Evolutionary conservation across 176 grass and related monocot genomes (phyloP).

Genomic region (Pontederia crassipes): DNA sequence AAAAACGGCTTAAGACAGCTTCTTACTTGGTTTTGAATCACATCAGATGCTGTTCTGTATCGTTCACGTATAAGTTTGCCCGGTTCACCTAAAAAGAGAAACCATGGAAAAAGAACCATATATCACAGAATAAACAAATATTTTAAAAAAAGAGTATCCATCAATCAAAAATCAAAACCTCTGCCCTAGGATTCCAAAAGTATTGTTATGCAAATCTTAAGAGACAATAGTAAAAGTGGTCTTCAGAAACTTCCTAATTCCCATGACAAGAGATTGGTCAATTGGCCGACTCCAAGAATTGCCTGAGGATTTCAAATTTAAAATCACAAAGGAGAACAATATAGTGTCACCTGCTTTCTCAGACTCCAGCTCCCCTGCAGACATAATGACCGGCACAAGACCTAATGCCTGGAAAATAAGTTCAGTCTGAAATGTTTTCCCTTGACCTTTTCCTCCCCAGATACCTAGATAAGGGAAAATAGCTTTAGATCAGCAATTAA

Average conservation of each 20-base stretch:
- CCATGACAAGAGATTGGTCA: no score
- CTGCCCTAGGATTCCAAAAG: no score
- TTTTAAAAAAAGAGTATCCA: neutral
- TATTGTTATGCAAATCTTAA: no score
- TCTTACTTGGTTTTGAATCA: slow-evolving; percentile 93
- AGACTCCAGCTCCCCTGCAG: slow-evolving; percentile 89
- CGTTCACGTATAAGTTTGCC: slow-evolving; percentile 78
- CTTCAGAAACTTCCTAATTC: no score
- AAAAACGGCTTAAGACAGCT: slow-evolving; percentile 2
- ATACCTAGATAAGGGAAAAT: slow-evolving; percentile 39
- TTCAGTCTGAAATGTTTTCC: slow-evolving; percentile 96
- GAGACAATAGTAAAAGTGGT: no score
- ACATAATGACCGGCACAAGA: slow-evolving; percentile 91
- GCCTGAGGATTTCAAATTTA: neutral
- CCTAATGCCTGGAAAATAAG: slow-evolving; percentile 90
- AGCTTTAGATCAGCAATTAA: neutral
- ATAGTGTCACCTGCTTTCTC: slow-evolving; percentile 58
- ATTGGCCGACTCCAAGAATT: no score
- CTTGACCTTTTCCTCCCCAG: slow-evolving; percentile 96
- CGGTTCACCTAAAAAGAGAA: slow-evolving; percentile 64
- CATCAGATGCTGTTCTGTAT: slow-evolving; percentile 85
- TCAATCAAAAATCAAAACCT: no score
- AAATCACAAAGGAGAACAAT: neutral
- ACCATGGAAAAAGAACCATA: slow-evolving; percentile 4
- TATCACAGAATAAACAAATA: neutral